Evolutionary conservation across 2,329 filamentous ascomycete species (phyloP).

Genomic region (Fonsecaea pedrosoi): DNA sequence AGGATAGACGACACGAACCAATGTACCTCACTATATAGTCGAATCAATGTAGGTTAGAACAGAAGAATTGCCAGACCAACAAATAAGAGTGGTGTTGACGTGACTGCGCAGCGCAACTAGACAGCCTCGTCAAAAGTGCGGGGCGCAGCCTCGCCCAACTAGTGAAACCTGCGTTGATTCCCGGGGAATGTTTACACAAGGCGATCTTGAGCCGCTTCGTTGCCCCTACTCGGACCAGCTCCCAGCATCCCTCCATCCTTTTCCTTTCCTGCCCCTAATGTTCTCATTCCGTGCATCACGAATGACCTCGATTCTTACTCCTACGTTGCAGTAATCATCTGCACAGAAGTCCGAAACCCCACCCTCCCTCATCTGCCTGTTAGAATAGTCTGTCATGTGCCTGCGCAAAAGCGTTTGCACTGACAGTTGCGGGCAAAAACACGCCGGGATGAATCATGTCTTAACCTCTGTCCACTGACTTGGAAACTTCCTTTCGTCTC

Average conservation of each 20-base stretch:
- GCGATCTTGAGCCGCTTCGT: neutral
- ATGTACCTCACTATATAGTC: neutral
- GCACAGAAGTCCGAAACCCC: constrained; percentile 1
- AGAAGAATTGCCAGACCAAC: neutral
- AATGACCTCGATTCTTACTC: neutral
- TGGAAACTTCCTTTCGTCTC: neutral
- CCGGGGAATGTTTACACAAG: constrained; percentile 5
- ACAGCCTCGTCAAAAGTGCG: constrained; percentile 11
- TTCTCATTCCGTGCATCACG: neutral
- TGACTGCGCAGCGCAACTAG: neutral
- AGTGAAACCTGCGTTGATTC: neutral
- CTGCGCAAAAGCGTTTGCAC: constrained; percentile 27
- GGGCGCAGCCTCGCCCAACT: constrained; percentile 14
- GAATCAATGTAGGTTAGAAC: constrained; percentile 10
- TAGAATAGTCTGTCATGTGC: constrained; percentile 33
- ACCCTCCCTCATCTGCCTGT: constrained; percentile 26
- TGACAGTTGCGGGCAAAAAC: constrained; percentile 31
- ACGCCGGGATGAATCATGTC: constrained; percentile 25
- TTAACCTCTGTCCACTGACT: constrained; percentile 18
- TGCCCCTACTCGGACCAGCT: neutral
- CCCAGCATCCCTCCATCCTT: neutral
- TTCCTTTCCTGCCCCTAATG: neutral
- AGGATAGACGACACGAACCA: constrained; percentile 7
- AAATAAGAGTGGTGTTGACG: neutral
- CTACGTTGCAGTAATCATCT: constrained; percentile 8